Percentiles rank a stretch among this genome's conserved stretches.
These are phyloP conservation scores for Penicillium sp. DNA, from an alignment of 2,329 filamentous ascomycete species.

Conservation along the genomic window DNA sequence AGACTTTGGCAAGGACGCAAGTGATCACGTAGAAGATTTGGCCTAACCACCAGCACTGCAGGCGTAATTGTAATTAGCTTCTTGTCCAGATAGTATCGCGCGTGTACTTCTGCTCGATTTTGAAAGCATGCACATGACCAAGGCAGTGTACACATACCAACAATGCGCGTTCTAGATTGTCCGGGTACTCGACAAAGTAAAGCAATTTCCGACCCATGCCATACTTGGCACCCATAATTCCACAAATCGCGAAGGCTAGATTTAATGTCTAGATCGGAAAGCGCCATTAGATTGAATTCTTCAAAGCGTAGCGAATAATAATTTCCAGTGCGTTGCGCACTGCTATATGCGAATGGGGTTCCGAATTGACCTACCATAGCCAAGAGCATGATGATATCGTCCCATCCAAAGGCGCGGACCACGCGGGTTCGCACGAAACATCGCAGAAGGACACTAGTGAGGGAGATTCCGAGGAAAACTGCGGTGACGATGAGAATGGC, in stretches of 20 bases:
- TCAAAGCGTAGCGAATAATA: background rate
- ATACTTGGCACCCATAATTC: conserved; percentile 31
- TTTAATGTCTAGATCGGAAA: conserved; percentile 28
- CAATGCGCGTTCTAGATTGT: conserved; percentile 28
- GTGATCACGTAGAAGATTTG: conserved; percentile 56
- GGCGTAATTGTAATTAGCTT: background rate
- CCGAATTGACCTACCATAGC: conserved; percentile 32
- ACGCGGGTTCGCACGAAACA: conserved; percentile 47
- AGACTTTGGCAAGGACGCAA: conserved; percentile 52
- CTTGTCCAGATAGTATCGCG: background rate
- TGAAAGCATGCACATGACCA: background rate
- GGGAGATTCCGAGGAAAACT: conserved; percentile 46
- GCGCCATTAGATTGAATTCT: background rate
- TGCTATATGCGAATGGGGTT: background rate
- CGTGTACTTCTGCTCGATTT: background rate
- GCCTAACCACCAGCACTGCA: conserved; percentile 54
- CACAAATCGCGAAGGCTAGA: conserved; percentile 33
- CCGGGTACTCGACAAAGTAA: conserved; percentile 26
- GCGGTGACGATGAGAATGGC: conserved; percentile 35
- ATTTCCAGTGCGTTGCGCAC: background rate
- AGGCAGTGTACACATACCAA: conserved; percentile 24
- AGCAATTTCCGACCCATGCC: conserved; percentile 28
- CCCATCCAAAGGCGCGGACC: conserved; percentile 45
- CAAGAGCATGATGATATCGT: conserved; percentile 39
- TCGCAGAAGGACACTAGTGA: conserved; percentile 43